Evolutionary conservation across 768 basidiomycete genomes (phyloP).

Genomic region (Zangia roseola): DNA sequence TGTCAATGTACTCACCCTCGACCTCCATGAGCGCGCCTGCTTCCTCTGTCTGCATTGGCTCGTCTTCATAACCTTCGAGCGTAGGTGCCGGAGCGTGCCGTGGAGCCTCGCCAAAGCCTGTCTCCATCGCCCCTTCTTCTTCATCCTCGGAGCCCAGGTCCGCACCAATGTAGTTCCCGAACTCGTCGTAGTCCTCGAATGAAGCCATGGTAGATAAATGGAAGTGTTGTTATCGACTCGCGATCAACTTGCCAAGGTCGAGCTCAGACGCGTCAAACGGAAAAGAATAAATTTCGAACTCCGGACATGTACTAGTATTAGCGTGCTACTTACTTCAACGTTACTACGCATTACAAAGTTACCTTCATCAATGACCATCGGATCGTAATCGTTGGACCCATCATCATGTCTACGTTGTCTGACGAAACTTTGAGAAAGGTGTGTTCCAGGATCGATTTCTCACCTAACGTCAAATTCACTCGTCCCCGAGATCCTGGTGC

Average conservation of each 20-base stretch:
- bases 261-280: slow-evolving; percentile 22
- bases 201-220: slow-evolving; percentile 45
- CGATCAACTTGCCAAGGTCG: neutral
- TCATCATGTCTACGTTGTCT: slow-evolving; percentile 53
- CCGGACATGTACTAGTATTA: slow-evolving; percentile 25
- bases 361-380: slow-evolving; percentile 10
- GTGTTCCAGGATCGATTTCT: slow-evolving; percentile 2
- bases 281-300: slow-evolving; percentile 35
- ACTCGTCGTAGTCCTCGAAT: slow-evolving; percentile 84
- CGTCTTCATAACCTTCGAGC: slow-evolving; percentile 84
- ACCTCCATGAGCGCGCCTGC: slow-evolving; percentile 80
- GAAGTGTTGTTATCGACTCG: slow-evolving; percentile 1
- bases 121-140: slow-evolving; percentile 52
- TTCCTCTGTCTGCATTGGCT: slow-evolving; percentile 52
- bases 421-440: slow-evolving; percentile 87
- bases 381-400: slow-evolving; percentile 3
- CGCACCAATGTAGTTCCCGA: slow-evolving; percentile 96
- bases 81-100: slow-evolving; percentile 46
- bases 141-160: slow-evolving; percentile 86
- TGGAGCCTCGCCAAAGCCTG: slow-evolving; percentile 42
- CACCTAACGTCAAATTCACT: slow-evolving; percentile 17
- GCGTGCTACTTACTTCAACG: neutral
- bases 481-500: slow-evolving; percentile 70
- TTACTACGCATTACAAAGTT: too few species aligned
- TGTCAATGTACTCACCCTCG: slow-evolving; percentile 54